phyloP scores from a whole-genome alignment of 768 basidiomycete species.

The Rickenella mellea region DNA sequence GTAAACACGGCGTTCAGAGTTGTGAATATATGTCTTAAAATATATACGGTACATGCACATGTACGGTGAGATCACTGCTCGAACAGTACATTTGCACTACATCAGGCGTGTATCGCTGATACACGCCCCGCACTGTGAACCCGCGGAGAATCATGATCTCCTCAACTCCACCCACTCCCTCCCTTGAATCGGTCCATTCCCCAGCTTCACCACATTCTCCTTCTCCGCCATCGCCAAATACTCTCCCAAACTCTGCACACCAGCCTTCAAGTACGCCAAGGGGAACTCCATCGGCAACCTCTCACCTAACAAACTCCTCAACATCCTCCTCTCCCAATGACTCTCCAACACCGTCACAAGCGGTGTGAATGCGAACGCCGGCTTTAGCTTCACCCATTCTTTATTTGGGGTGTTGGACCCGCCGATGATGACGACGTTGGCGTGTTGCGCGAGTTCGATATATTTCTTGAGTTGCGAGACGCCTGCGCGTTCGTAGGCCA shows the following conservation, averaged over 20 bases:
- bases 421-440: not conserved
- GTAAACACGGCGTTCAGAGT: too few relatives aligned
- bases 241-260: not conserved
- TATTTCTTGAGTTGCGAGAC: slow-evolving; percentile 34
- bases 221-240: not conserved
- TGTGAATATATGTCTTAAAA: too few relatives aligned
- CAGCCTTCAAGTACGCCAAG: not conserved
- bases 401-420: not conserved
- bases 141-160: too few relatives aligned
- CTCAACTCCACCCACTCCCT: too few relatives aligned
- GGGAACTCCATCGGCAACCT: not conserved
- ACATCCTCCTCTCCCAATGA: not conserved
- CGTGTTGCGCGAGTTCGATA: slow-evolving; percentile 20
- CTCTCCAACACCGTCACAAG: not conserved
- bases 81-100: too few relatives aligned
- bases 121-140: too few relatives aligned
- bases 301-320: not conserved
- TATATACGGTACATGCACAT: too few relatives aligned
- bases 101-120: too few relatives aligned
- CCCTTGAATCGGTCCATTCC: too few relatives aligned
- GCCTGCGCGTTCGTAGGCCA: slow-evolving; percentile 29
- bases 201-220: not conserved
- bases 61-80: too few relatives aligned
- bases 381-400: not conserved
- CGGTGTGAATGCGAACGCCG: not conserved